phyloP scores from a whole-genome alignment of 2,329 filamentous ascomycete genomes.

The Lecanicillium sp. region DNA sequence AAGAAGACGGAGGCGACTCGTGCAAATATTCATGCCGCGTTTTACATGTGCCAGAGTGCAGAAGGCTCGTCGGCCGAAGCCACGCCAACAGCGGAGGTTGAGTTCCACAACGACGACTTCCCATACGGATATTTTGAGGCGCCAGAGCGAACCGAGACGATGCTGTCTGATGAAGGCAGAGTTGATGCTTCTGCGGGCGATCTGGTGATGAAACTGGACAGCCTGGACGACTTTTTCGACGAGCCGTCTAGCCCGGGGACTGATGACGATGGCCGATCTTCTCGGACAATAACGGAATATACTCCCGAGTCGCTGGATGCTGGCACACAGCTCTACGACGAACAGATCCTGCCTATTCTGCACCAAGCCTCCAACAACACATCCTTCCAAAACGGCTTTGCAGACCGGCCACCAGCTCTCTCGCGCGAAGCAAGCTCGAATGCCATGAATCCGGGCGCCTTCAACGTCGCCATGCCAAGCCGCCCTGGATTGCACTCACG shows the following conservation, averaged over 20 bases:
- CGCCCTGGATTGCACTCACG: slow-evolving; percentile 70
- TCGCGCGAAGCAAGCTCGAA: slow-evolving; percentile 54
- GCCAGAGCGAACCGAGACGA: slow-evolving; percentile 72
- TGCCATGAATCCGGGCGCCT: slow-evolving; percentile 55
- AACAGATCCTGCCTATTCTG: slow-evolving; percentile 84
- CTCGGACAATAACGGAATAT: slow-evolving; percentile 57
- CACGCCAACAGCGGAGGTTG: slow-evolving; percentile 73
- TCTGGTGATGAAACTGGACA: slow-evolving; percentile 71
- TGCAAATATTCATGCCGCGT: slow-evolving; percentile 89
- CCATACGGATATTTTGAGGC: slow-evolving; percentile 71
- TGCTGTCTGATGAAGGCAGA: slow-evolving; percentile 79
- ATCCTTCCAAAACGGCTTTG: slow-evolving; percentile 83
- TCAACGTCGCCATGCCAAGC: slow-evolving; percentile 36
- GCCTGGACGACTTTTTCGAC: slow-evolving; percentile 76
- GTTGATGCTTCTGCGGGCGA: slow-evolving; percentile 65
- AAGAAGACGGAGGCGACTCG: slow-evolving; percentile 81
- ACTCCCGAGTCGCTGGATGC: slow-evolving; percentile 61
- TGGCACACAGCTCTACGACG: slow-evolving; percentile 80
- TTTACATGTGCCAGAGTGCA: slow-evolving; percentile 80
- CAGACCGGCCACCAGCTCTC: slow-evolving; percentile 58
- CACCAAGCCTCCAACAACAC: slow-evolving; percentile 75
- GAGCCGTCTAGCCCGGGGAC: slow-evolving; percentile 54
- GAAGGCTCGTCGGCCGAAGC: slow-evolving; percentile 51
- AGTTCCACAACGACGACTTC: slow-evolving; percentile 88
- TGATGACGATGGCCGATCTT: slow-evolving; percentile 52